Evolutionary conservation across 192 early-diverging fungal genomes (phyloP).

Genomic region (Mortierella alpina): DNA sequence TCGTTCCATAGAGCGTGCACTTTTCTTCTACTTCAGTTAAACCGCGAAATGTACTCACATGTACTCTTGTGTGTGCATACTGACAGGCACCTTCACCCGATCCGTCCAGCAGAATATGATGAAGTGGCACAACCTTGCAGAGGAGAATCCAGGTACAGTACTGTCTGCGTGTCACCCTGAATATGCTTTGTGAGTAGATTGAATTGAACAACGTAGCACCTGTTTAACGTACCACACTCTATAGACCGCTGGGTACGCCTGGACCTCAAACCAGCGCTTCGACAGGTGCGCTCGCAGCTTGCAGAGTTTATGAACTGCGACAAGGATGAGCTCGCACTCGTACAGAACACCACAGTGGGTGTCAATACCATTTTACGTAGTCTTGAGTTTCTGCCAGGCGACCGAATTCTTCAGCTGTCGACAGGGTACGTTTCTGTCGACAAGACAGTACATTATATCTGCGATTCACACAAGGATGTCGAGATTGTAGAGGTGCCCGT

Average conservation of each 20-base stretch:
- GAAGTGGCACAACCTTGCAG: constrained; percentile 35
- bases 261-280: constrained; percentile 49
- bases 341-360: constrained; percentile 67
- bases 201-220: background rate
- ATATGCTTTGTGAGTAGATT: background rate
- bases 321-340: constrained; percentile 66
- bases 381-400: constrained; percentile 53
- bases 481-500: constrained; percentile 58
- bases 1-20: background rate
- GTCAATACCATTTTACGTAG: constrained; percentile 67
- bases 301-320: constrained; percentile 62
- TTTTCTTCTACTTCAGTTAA: background rate
- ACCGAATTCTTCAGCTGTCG: constrained; percentile 63
- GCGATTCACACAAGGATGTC: constrained; percentile 56
- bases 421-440: constrained; percentile 66
- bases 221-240: background rate
- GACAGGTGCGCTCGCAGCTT: constrained; percentile 51
- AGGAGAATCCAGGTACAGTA: constrained; percentile 32
- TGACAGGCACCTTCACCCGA: constrained; percentile 28
- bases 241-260: constrained; percentile 65
- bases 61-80: background rate
- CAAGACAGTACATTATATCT: constrained; percentile 58
- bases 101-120: constrained; percentile 40
- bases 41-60: background rate
- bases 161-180: background rate